phyloP scores from a whole-genome alignment of 352 stramenopile genomes.

The Pseudoperonospora humuli region DNA sequence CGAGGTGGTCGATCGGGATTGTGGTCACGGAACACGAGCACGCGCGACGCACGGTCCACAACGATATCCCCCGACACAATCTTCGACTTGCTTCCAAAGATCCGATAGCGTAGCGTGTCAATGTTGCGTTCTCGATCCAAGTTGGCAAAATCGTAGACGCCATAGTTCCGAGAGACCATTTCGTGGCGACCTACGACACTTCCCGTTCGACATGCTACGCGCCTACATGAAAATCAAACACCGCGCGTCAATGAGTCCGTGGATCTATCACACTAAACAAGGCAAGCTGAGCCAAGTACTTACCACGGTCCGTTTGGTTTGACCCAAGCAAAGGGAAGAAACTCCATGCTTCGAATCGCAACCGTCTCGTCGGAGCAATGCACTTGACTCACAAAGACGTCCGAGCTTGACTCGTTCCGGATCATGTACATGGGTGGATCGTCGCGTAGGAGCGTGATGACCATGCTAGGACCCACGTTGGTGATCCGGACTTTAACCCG shows the following conservation, averaged over 20 bases:
- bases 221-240: conserved; percentile 27
- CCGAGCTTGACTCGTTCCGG: conserved; percentile 68
- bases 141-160: conserved; percentile 82
- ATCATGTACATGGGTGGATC: conserved; percentile 83
- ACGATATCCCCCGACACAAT: conserved; percentile 70
- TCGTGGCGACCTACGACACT: conserved; percentile 37
- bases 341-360: conserved; percentile 61
- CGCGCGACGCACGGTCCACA: conserved; percentile 67
- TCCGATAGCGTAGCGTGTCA: conserved; percentile 57
- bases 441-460: conserved; percentile 67
- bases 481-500: conserved; percentile 71
- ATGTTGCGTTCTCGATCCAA: conserved; percentile 69
- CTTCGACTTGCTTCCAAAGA: conserved; percentile 62
- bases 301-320: conserved; percentile 70
- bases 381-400: conserved; percentile 67
- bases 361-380: conserved; percentile 56
- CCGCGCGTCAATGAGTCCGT: not conserved
- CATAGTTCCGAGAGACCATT: conserved; percentile 45
- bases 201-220: conserved; percentile 61
- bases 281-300: not conserved
- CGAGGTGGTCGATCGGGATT: conserved; percentile 41
- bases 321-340: conserved; percentile 74
- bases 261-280: not conserved
- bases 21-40: conserved; percentile 73
- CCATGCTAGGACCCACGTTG: conserved; percentile 70